phyloP scores from a whole-genome alignment of 2,329 filamentous ascomycete species.

The Ustulina deusta region DNA sequence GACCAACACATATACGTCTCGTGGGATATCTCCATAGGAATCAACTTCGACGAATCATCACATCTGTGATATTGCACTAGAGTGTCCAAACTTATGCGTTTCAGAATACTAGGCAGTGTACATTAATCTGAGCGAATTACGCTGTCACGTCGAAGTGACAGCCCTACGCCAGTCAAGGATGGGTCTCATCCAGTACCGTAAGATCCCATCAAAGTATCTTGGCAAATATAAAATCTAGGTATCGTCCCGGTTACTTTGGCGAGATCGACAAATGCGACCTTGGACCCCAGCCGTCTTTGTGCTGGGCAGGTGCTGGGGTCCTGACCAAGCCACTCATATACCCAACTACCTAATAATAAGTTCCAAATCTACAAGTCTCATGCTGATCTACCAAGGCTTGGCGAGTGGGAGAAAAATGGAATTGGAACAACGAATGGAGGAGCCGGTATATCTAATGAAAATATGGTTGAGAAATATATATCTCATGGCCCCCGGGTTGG shows the following conservation, averaged over 20 bases:
- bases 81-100: not conserved
- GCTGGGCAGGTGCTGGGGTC: conserved; percentile 2
- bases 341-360: conserved; percentile 6
- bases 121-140: not conserved
- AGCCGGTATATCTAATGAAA: conserved; percentile 23
- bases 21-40: not conserved
- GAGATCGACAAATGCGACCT: conserved; percentile 26
- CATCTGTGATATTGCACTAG: not conserved
- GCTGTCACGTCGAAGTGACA: not conserved
- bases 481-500: conserved; percentile 2
- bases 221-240: not conserved
- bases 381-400: conserved; percentile 31
- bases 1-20: not conserved
- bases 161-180: not conserved
- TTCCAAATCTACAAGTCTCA: not conserved
- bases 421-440: conserved; percentile 19
- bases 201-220: not conserved
- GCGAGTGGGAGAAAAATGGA: conserved; percentile 20
- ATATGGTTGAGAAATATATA: conserved; percentile 6
- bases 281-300: conserved; percentile 6
- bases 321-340: conserved; percentile 2
- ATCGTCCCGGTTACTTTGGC: conserved; percentile 8
- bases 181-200: too few species aligned
- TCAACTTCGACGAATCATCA: not conserved
- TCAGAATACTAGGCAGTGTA: conserved; percentile 20